phyloP scores from a whole-genome alignment of 805 yeast genomes.

The Myxozyma vanderwaltii region DNA sequence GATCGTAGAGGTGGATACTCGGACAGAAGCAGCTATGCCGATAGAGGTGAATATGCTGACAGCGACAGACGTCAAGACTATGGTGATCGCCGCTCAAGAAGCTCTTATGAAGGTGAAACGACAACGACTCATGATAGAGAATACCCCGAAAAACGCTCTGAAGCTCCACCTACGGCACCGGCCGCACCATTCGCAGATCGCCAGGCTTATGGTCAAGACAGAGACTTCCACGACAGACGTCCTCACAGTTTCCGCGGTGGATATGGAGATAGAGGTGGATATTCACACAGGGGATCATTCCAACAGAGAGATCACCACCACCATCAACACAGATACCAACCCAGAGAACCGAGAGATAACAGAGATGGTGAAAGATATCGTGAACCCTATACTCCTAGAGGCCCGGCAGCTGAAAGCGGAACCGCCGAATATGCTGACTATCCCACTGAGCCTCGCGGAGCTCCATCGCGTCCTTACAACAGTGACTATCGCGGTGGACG shows the following conservation, averaged over 20 bases:
- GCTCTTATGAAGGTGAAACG: conserved; percentile 3
- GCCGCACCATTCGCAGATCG: conserved; percentile 6
- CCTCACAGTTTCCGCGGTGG: conserved; percentile 3
- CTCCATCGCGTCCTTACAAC: conserved; percentile 1
- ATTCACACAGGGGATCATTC: not conserved
- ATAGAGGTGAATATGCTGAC: conserved; percentile 9
- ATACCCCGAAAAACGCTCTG: conserved; percentile 6
- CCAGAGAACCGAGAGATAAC: not conserved
- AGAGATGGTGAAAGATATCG: conserved; percentile 1
- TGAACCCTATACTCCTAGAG: conserved; percentile 1
- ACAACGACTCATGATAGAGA: conserved; percentile 12
- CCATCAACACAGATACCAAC: not conserved
- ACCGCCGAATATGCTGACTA: conserved; percentile 8
- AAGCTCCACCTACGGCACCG: not conserved
- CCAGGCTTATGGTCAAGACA: conserved; percentile 3
- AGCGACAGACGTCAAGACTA: conserved; percentile 3
- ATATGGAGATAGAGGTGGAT: conserved; percentile 6
- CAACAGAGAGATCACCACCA: not conserved
- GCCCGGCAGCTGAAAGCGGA: conserved; percentile 9
- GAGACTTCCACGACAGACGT: conserved; percentile 2
- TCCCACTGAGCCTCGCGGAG: not conserved
- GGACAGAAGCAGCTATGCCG: not conserved
- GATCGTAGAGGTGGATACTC: not conserved
- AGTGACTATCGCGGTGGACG: conserved; percentile 13
- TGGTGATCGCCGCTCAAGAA: not conserved